Conservation (phyloP, 371 early-diverging fungal genomes). For the Syncephalastrum racemosum region DNA sequence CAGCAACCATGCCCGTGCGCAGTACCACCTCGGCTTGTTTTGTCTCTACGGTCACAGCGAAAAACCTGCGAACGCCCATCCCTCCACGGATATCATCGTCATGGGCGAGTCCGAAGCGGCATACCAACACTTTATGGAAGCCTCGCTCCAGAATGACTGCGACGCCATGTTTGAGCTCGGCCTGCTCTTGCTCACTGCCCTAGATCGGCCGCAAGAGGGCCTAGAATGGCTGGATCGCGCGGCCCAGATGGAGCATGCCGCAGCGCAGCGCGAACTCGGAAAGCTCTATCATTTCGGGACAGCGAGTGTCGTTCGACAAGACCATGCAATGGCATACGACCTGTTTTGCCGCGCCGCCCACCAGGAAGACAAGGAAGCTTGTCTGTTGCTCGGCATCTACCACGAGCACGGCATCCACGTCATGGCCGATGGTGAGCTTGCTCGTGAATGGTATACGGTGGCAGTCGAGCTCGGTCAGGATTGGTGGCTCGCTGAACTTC, state of each 20-base stretch:
- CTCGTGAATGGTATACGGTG: conserved; percentile 32
- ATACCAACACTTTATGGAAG: conserved; percentile 31
- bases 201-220: conserved; percentile 16
- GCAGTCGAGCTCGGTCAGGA: conserved; percentile 22
- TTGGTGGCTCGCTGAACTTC: conserved; percentile 23
- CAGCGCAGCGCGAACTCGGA: conserved; percentile 39
- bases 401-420: conserved; percentile 43
- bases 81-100: no score
- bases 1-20: conserved; percentile 33
- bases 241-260: conserved; percentile 21
- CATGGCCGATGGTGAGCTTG: conserved; percentile 20
- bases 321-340: conserved; percentile 37
- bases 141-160: conserved; percentile 30
- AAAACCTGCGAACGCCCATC: neutral
- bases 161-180: conserved; percentile 44
- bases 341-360: conserved; percentile 39
- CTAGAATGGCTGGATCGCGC: conserved; percentile 27
- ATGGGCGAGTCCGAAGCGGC: conserved; percentile 11
- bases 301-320: conserved; percentile 24
- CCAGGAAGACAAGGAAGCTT: conserved; percentile 30
- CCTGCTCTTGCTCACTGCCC: conserved; percentile 17
- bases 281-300: conserved; percentile 31
- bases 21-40: conserved; percentile 37
- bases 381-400: conserved; percentile 37
- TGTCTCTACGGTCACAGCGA: conserved; percentile 29